Conservation (phyloP, 768 basidiomycete species). For the Russula compacta region DNA sequence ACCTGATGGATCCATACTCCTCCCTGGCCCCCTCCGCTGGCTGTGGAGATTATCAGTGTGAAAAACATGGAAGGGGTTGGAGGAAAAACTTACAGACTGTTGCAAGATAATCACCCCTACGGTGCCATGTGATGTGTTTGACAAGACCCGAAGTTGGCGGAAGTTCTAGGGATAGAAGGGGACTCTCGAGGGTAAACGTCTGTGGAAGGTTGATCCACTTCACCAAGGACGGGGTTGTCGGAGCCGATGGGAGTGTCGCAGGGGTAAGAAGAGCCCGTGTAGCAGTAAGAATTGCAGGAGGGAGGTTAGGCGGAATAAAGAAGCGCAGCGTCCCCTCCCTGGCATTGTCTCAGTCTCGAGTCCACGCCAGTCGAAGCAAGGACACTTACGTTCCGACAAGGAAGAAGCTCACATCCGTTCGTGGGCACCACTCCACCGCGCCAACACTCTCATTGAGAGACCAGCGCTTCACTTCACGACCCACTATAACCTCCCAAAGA, state of each 20-base stretch:
- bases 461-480: slow-evolving; percentile 84
- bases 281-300: slow-evolving; percentile 43
- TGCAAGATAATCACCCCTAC: slow-evolving; percentile 90
- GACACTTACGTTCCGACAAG: slow-evolving; percentile 65
- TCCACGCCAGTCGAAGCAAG: neutral
- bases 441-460: slow-evolving; percentile 71
- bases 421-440: slow-evolving; percentile 89
- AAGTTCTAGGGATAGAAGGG: slow-evolving; percentile 53
- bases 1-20: slow-evolving; percentile 95
- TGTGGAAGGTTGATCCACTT: slow-evolving; percentile 56
- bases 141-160: slow-evolving; percentile 60
- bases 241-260: slow-evolving; percentile 48
- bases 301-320: slow-evolving; percentile 71
- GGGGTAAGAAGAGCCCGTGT: slow-evolving; percentile 59
- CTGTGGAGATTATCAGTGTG: slow-evolving; percentile 27
- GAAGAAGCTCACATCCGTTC: slow-evolving; percentile 71
- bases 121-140: slow-evolving; percentile 85
- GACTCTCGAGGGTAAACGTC: slow-evolving; percentile 36
- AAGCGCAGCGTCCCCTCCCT: slow-evolving; percentile 80
- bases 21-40: slow-evolving; percentile 60
- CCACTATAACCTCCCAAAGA: slow-evolving; percentile 88
- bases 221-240: slow-evolving; percentile 49
- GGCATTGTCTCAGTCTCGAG: slow-evolving; percentile 10
- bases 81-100: slow-evolving; percentile 73
- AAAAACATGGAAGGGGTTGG: neutral